phyloP scores from a whole-genome alignment of 148 eudicot genomes.

The Arctostaphylos glauca region DNA sequence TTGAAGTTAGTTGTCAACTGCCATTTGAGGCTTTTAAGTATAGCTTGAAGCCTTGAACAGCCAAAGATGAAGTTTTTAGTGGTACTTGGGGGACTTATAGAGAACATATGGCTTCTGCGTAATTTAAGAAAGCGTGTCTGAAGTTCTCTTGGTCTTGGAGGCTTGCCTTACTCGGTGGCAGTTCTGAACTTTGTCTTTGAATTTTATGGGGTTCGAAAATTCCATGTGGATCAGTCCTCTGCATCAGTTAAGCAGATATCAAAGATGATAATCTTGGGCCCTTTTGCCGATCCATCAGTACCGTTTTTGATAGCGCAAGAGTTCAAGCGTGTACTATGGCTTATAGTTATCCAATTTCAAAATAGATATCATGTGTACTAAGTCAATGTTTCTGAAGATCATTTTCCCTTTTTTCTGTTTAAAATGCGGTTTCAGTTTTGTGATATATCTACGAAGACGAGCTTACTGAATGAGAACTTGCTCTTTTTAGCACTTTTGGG shows the following conservation, averaged over 20 bases:
- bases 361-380: neutral
- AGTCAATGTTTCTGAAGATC: neutral
- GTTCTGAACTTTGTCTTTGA: neutral
- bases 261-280: neutral
- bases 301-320: neutral
- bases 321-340: neutral
- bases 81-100: neutral
- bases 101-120: neutral
- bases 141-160: neutral
- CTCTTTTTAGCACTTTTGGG: constrained; percentile 58
- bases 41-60: neutral
- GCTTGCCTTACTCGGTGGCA: neutral
- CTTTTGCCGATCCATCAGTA: neutral
- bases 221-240: neutral
- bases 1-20: neutral
- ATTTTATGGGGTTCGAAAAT: neutral
- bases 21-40: neutral
- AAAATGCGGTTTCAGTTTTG: constrained; percentile 14
- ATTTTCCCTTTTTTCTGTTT: neutral
- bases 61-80: constrained; percentile 3
- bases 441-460: neutral
- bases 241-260: constrained; percentile 2
- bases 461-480: constrained; percentile 7
- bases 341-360: neutral
- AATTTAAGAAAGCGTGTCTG: neutral